phyloP scores from a whole-genome alignment of 495 filamentous ascomycete genomes.

The Apiosordaria backusii region DNA sequence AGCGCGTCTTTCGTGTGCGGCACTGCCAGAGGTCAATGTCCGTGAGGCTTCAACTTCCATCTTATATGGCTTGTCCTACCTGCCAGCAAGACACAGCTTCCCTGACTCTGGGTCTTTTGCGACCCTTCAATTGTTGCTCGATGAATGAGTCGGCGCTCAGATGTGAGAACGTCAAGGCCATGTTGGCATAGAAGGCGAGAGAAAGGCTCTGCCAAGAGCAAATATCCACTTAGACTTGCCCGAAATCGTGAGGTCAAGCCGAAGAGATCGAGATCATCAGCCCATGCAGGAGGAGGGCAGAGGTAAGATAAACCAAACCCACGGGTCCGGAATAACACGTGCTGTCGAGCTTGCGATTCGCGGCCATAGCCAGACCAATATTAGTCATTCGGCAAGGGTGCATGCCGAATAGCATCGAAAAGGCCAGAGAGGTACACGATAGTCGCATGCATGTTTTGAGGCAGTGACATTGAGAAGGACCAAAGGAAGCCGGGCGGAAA shows the following conservation, averaged over 20 bases:
- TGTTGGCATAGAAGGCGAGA: neutral
- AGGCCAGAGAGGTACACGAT: neutral
- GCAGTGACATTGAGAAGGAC: neutral
- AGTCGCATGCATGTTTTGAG: neutral
- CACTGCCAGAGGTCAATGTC: conserved; percentile 31
- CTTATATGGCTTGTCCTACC: neutral
- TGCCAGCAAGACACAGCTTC: conserved; percentile 23
- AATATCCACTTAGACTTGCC: neutral
- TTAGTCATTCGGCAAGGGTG: neutral
- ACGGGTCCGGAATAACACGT: neutral
- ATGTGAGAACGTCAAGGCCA: conserved; percentile 23
- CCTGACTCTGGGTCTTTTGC: conserved; percentile 24
- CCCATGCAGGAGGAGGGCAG: neutral
- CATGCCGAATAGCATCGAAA: neutral
- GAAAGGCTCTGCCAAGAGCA: neutral
- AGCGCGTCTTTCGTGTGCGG: conserved; percentile 58
- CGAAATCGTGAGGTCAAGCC: neutral
- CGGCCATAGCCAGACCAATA: neutral
- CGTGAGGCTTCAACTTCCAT: neutral
- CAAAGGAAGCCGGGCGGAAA: neutral
- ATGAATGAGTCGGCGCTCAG: conserved; percentile 24
- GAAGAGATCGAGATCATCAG: neutral
- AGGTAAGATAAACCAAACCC: neutral
- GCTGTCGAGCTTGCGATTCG: neutral
- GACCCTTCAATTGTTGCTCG: conserved; percentile 21